Conservation (phyloP, 1,284 basidiomycete genomes). For the Malassezia japonica region DNA sequence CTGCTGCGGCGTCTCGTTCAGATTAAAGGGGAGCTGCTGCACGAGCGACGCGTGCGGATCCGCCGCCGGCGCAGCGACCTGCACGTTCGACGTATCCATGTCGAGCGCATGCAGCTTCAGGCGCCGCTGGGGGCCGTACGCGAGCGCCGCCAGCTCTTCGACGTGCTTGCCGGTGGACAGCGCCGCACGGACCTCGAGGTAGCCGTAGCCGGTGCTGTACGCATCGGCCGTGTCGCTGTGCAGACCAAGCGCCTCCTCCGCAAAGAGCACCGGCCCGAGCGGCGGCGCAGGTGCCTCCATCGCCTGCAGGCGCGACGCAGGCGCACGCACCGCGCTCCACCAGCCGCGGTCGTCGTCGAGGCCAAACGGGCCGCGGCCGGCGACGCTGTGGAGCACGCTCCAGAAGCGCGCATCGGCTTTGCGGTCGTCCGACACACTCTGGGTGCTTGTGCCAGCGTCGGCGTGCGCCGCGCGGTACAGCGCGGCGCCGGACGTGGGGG, state of each 20-base stretch:
- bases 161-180: slow-evolving; percentile 3
- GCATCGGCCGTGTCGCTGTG: background rate
- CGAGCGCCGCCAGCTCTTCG: slow-evolving; percentile 5
- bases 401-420: slow-evolving; percentile 29
- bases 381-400: slow-evolving; percentile 26
- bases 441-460: slow-evolving; percentile 8
- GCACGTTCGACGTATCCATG: background rate
- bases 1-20: slow-evolving; percentile 28
- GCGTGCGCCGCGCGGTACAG: slow-evolving; percentile 17
- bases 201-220: slow-evolving; percentile 1
- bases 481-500: slow-evolving; percentile 17
- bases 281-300: background rate
- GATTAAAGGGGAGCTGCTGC: slow-evolving; percentile 29
- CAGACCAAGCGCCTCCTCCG: background rate
- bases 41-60: slow-evolving; percentile 22
- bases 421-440: background rate
- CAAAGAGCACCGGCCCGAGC: background rate
- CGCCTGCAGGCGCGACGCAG: background rate
- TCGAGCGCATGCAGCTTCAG: slow-evolving; percentile 7
- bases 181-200: slow-evolving; percentile 5
- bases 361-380: slow-evolving; percentile 25
- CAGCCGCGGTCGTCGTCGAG: slow-evolving; percentile 19
- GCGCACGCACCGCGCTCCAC: slow-evolving; percentile 20
- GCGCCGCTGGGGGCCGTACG: background rate
- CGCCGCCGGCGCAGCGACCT: background rate